Evolutionary conservation across 2,329 filamentous ascomycete species (phyloP).

Genomic region (Hysterium pulicare): DNA sequence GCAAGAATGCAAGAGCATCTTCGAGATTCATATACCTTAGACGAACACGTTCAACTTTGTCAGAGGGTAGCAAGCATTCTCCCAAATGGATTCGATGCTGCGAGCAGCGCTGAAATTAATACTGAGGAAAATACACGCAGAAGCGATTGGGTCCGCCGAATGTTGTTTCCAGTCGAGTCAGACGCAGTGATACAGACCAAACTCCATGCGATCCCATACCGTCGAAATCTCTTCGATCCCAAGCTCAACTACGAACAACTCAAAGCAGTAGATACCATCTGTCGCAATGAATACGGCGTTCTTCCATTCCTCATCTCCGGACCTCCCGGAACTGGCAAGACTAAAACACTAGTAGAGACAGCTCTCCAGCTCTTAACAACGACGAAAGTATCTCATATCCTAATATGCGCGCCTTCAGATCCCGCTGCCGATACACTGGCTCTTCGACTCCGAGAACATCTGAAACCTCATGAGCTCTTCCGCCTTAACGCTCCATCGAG

Average conservation of each 20-base stretch:
- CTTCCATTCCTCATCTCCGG: constrained; percentile 49
- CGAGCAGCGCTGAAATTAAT: not conserved
- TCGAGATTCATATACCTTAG: not conserved
- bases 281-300: constrained; percentile 40
- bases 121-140: not conserved
- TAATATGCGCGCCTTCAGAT: constrained; percentile 47
- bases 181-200: constrained; percentile 39
- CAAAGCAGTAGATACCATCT: constrained; percentile 43
- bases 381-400: constrained; percentile 28
- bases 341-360: constrained; percentile 49
- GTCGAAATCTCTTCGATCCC: constrained; percentile 37
- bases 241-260: constrained; percentile 49
- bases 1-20: constrained; percentile 4
- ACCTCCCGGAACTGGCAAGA: constrained; percentile 53
- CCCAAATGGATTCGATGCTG: not conserved
- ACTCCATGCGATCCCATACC: constrained; percentile 34
- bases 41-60: constrained; percentile 1
- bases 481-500: constrained; percentile 41
- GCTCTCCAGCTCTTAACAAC: constrained; percentile 33
- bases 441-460: constrained; percentile 35
- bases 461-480: constrained; percentile 38
- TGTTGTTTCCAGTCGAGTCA: constrained; percentile 42
- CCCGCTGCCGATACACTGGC: constrained; percentile 46
- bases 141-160: constrained; percentile 32
- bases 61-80: not conserved